These are phyloP conservation scores for Solanum chiquidenum DNA, from an alignment of 257 asterid species.

Conservation along the genomic window DNA sequence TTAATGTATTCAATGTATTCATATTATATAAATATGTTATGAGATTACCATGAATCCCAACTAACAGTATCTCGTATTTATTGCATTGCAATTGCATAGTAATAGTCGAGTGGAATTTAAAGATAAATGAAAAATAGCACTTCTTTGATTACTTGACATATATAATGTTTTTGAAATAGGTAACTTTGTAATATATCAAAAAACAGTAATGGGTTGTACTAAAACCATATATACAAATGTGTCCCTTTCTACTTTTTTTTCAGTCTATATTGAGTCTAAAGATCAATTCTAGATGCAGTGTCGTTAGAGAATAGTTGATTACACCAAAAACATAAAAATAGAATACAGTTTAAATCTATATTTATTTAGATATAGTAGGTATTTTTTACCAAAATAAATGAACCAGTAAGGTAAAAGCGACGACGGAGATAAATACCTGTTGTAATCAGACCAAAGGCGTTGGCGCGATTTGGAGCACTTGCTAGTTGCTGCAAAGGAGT, in stretches of 20 bases:
- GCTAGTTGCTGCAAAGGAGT: too few relatives aligned
- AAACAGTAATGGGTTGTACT: too few relatives aligned
- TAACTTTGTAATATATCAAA: too few relatives aligned
- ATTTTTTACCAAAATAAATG: too few relatives aligned
- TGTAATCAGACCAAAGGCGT: background rate
- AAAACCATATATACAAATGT: too few relatives aligned
- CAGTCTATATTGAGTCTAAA: too few relatives aligned
- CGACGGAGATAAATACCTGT: background rate
- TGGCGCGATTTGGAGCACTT: background rate
- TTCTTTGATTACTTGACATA: background rate
- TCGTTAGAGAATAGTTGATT: background rate
- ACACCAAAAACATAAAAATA: too few relatives aligned
- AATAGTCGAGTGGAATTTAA: background rate
- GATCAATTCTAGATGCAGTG: too few relatives aligned
- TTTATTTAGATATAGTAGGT: too few relatives aligned
- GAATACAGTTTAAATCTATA: too few relatives aligned
- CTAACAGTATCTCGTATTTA: background rate
- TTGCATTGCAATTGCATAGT: background rate
- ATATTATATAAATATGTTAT: background rate
- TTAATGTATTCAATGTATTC: background rate
- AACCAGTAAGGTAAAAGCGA: background rate
- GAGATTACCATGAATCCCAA: background rate
- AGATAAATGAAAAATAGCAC: background rate
- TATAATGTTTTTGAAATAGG: too few relatives aligned
- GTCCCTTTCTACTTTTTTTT: too few relatives aligned